Base-by-base conservation (phyloP, 768 basidiomycete species). In the Lactifluus pinguis region DNA sequence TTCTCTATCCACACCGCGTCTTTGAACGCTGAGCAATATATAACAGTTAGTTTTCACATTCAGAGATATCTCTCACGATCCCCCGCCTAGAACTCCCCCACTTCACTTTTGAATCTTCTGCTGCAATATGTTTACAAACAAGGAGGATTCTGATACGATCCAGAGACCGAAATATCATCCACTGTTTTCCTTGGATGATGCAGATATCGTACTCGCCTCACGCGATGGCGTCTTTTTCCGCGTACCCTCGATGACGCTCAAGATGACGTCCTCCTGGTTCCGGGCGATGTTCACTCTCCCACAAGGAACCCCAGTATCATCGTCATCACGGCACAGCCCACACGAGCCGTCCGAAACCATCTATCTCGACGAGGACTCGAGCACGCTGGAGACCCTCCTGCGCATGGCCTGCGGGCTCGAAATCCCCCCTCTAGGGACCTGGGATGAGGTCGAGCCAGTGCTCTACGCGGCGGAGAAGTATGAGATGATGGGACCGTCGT, bases 401-500 rank as follows among this genome's bases (percentile, higher is more conserved):
- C 79, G 79, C 62, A 84, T 86, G 80, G 75, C 81, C 25, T 83
- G 80, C 52, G 85, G 85, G 9, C 74, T 84, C 11, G 74, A 82
- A 0, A 75, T 86, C 15, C 72, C 77, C 14, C 69, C 72, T 4
- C 71, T 83, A 29, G 72, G 74, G 41, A 79, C 79, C 0, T 82
- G 79, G 68, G 83, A 84, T 64, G 61, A 71, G 36, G 71, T 86
- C 55, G 84, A 87, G 57, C 70, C 76, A 4, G 66, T 87, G n/a
- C 71, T 86, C 13, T 82, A 77, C 56, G 82, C 83, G 0, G 80
- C 84, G 0, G 84, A 87, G 67, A 85, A 85, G 67, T 87, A 86
- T 68, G 85, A 86, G 39, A 86, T 85, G 81, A 78, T 80, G 0
- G 85, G 85, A 0, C 83, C 84, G 1, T 73, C 76, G 60, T 83